Conservation (phyloP, 352 stramenopile species). For the Pelagophyceae sp. region DNA sequence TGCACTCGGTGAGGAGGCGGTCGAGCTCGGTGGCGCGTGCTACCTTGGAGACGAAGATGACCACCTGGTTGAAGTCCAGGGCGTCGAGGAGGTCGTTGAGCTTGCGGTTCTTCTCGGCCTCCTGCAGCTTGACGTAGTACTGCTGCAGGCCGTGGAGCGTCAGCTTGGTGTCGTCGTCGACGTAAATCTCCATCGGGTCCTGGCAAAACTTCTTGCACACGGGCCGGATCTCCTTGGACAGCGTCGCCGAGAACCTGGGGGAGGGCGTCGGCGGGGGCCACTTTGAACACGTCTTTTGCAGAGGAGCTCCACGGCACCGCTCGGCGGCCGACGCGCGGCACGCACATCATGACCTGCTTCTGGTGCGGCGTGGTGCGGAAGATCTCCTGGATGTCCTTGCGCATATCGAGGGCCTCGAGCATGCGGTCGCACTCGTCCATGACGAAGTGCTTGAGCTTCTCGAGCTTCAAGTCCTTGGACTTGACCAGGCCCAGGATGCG, state of each 20-base stretch:
- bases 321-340: too few relatives aligned
- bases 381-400: slow-evolving; percentile 97
- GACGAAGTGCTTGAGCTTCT: slow-evolving; percentile 99
- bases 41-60: slow-evolving; percentile 96
- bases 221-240: slow-evolving; percentile 96
- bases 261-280: too few relatives aligned
- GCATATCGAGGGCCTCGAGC: slow-evolving; percentile 97
- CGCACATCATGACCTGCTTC: slow-evolving; percentile 94
- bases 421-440: slow-evolving; percentile 99
- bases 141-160: slow-evolving; percentile 99
- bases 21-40: slow-evolving; percentile 93
- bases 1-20: slow-evolving; percentile 94
- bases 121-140: slow-evolving; percentile 98
- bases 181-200: slow-evolving; percentile 98
- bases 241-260: slow-evolving; percentile 98
- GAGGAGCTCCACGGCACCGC: too few relatives aligned
- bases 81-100: slow-evolving; percentile 97
- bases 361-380: slow-evolving; percentile 96
- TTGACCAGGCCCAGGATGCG: slow-evolving; percentile 72
- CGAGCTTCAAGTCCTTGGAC: slow-evolving; percentile 87
- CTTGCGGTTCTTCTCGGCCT: slow-evolving; percentile 99
- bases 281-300: too few relatives aligned
- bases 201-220: slow-evolving; percentile 99
- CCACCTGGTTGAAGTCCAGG: slow-evolving; percentile 99
- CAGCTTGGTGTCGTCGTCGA: slow-evolving; percentile 99